A percentile compares a stretch with the other conserved stretches of the same genome.
Evolutionary conservation across 148 eudicot genomes (phyloP).

Genomic region (Fagopyrum tataricum): DNA sequence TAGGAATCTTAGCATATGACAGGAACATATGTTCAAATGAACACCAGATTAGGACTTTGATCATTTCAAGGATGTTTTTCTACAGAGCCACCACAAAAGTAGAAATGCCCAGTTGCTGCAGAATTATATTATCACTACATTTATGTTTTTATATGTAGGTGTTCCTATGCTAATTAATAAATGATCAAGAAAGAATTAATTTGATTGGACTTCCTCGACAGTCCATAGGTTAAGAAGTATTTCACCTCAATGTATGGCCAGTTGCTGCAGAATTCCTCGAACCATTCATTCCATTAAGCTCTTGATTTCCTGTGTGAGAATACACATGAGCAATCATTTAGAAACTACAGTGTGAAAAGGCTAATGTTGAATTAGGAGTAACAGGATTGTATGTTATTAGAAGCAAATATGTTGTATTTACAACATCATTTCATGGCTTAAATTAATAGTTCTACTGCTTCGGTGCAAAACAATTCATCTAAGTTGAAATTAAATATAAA

Average conservation of each 20-base stretch:
- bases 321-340: not conserved
- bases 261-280: constrained; percentile 2
- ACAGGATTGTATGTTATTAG: not conserved
- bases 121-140: too few relatives aligned
- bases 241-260: constrained; percentile 1
- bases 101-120: not conserved
- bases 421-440: too few relatives aligned
- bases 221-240: not conserved
- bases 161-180: too few relatives aligned
- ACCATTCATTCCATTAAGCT: not conserved
- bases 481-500: not conserved
- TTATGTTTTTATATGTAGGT: too few relatives aligned
- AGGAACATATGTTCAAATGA: too few relatives aligned
- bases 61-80: not conserved
- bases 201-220: not conserved
- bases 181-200: not conserved
- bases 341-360: not conserved
- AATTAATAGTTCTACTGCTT: too few relatives aligned
- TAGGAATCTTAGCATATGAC: not conserved
- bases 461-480: not conserved
- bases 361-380: not conserved
- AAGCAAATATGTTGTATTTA: not conserved
- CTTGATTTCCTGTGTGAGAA: not conserved
- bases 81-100: not conserved
- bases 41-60: not conserved